Base-by-base conservation (phyloP, 1,284 basidiomycete species). In the Ganoderma sinense region DNA sequence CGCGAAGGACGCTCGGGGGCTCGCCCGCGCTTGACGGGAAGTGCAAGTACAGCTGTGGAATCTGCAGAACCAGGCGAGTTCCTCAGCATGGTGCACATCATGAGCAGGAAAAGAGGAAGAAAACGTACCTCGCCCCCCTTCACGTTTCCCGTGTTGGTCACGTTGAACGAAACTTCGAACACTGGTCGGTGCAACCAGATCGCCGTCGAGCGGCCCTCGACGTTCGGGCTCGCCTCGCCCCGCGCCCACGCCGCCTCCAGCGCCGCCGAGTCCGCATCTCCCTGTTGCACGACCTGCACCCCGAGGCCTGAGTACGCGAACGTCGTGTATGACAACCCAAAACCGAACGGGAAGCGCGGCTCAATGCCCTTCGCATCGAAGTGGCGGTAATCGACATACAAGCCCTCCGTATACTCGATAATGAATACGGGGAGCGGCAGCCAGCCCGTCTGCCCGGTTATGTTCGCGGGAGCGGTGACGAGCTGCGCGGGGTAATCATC, bases 261-360 rank as follows among this genome's bases (percentile, higher is more conserved):
- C 1, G 78, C 78, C 1, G 70, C 62, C 58, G 78, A 75, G 62
- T 86, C 82, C 1, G 79, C 76, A 68, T 80, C 77, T 26, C 81
- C 55, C 71, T 77, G 68, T 36, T 51, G 40, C 10, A 92, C 75
- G 62, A 80, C 79, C 4, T 73, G 77, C 39, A 93, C 80, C 0
- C 79, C 71, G 6, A 96, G 80, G 26, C 85, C 79, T 33, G 84
- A 87, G 77, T 94, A 94, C 40, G 86, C 81, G 80, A 97, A 98
- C 0, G 82, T 86, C 43, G 96, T 93, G 83, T 97, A 97, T 69
- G 91, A 94, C 74, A 97, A 80, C 0, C 95, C 95, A 78, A 89
- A 95, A 0, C 95, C 95, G 78, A 96, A 97, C 76, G 92, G 91
- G 78, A 86, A 92, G 41, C 89, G 87, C 43, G 90, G 89, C 23